Evolutionary conservation across 2,329 filamentous ascomycete genomes (phyloP), one percentile per base, ranked within the genome.

Genomic region (Colletotrichum musae): DNA sequence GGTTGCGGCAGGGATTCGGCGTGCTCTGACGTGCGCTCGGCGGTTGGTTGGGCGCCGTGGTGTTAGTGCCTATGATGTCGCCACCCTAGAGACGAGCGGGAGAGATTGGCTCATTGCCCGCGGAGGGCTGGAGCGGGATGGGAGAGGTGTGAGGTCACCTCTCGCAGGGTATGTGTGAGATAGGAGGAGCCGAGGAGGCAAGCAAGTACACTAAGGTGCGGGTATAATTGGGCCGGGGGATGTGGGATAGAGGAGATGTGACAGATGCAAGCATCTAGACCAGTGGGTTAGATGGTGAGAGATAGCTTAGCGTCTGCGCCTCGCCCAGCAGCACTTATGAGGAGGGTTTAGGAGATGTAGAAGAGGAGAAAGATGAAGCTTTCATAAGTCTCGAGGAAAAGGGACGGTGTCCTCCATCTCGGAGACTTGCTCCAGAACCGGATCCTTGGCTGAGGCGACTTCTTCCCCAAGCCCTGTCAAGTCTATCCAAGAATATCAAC

Each of bases 1-100:
- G 26, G 39, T 28, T 6, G 4, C 21, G 26, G 9, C 16, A 41
- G 41, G 57, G 56, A 58, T 70, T 21, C 53, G 36, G 45, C 16
- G 57, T 56, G 26, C 45, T 58, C 63, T 68, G 67, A 63, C 51
- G 67, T 54, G 52, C 32, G 64, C 3, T 50, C 57, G 47, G 16
- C 45, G 43, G 56, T 63, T 69, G 59, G 57, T 52, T 43, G 39
- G n/a, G 60, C 26, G 58, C 18, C 18, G 52, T 50, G 51, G 36
- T 67, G 7, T n/a, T 7, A 26, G 18, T 24, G 21, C 9, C 47
- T 61, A 71, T 67, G 66, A 71, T 70, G 66, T 71, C 60, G 70
- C 70, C 70, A 67, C 70, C 65, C 53, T 70, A 66, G 66, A 69
- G 56, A 39, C 58, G 57, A 36, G 65, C 21, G 61, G 66, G 58